Base-by-base conservation (phyloP, 495 filamentous ascomycete species). In the Aspergillus bertholletiae region DNA sequence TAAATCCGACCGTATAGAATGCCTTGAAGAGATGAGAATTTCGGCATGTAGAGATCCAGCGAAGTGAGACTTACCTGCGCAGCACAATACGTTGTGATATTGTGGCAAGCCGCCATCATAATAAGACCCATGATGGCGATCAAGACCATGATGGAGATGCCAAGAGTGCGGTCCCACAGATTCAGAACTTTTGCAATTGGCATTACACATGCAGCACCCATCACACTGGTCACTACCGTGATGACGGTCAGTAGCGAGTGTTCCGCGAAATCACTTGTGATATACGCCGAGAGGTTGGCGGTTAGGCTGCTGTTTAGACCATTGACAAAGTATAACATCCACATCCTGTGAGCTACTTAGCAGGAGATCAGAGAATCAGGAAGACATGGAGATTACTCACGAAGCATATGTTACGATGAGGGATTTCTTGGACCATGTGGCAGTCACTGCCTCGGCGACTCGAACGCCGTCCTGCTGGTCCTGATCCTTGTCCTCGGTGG, bases 131-230 rank as follows among this genome's bases (percentile, higher is more conserved):
- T 9, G 1, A 68, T 73, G 5, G 66, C 59, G 35, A 70, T 59
- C 11, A 60, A 17, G 0, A 71, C 60, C 69, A 73, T 70, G 44
- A 80, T 22, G 7, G 64, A 73, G 61, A 84, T 85, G 32, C 73
- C 74, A 47, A 77, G 61, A 58, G 80, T 53, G 64, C 82, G 62
- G 50, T 84, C 86, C 76, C 80, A 88, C 26, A 85, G 68, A 60
- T 89, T 83, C 56, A 88, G 68, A 45, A 88, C 68, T 64, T 88
- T 88, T 39, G 84, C 85, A 12, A 87, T 66, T 0, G 85, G 77
- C 27, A 88, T 69, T 51, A 82, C 84, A 37, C 74, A 66, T 21
- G 86, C 72, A 51, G 84, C 86, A 46, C 76, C 79, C 50, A 86
- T 80, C 47, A 85, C 54, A 58, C 58, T 59, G 20, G 61, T 60